These are phyloP conservation scores for Solanum appendiculatum DNA, from an alignment of 257 asterid genomes.

Conservation along the genomic window DNA sequence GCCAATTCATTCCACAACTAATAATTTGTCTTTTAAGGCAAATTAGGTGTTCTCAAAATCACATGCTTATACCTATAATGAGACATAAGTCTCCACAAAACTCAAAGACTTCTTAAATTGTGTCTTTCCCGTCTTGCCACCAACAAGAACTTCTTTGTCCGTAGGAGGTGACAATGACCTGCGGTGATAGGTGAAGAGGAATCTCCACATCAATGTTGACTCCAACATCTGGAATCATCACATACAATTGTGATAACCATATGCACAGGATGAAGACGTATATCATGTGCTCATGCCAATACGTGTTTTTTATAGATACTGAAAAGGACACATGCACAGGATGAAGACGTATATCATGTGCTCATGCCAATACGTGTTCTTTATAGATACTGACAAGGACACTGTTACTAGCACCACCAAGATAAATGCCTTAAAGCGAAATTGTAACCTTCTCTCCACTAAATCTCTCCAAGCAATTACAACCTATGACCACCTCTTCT, in stretches of 20 bases:
- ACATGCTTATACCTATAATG: not conserved
- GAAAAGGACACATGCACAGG: not conserved
- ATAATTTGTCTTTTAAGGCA: not conserved
- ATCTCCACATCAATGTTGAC: not conserved
- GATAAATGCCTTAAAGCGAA: not conserved
- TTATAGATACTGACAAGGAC: not conserved
- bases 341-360: not conserved
- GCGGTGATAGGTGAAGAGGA: not conserved
- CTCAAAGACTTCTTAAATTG: not conserved
- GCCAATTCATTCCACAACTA: not conserved
- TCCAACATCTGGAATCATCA: not conserved
- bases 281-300: not conserved
- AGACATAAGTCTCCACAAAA: not conserved
- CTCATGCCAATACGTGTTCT: not conserved
- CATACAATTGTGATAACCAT: not conserved
- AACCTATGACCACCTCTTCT: not conserved
- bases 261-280: not conserved
- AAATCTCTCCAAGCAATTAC: not conserved
- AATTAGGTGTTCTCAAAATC: not conserved
- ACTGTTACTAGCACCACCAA: not conserved
- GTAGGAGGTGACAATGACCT: not conserved
- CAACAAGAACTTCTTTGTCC: not conserved
- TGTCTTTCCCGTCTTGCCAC: not conserved
- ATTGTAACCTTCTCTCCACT: not conserved
- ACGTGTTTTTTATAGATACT: not conserved